Percentiles rank a stretch among this genome's conserved stretches.
phyloP scores from a whole-genome alignment of 148 eudicot genomes.

The Rheum nobile region DNA sequence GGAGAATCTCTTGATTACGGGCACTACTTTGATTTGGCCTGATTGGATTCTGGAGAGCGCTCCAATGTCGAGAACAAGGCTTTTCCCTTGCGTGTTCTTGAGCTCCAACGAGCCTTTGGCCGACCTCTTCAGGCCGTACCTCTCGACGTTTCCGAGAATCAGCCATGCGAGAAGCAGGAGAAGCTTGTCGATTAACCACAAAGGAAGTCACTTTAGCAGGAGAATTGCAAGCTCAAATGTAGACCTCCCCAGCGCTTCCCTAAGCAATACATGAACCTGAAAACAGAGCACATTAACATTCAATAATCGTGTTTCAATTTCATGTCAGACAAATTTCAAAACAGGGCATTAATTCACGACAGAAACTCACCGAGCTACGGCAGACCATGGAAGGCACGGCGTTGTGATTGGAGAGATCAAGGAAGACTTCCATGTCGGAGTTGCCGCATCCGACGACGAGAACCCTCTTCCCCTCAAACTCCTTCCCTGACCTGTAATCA shows the following conservation, averaged over 20 bases:
- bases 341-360: too few relatives aligned
- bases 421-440: conserved; percentile 89
- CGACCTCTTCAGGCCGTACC: conserved; percentile 58
- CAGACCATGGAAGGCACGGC: too few relatives aligned
- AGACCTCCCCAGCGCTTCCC: conserved; percentile 65
- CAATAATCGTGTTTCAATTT: too few relatives aligned
- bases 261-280: conserved; percentile 80
- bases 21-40: too few relatives aligned
- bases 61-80: conserved; percentile 81
- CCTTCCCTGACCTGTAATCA: conserved; percentile 67
- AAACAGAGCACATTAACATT: too few relatives aligned
- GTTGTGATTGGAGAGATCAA: conserved; percentile 69
- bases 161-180: conserved; percentile 57
- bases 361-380: too few relatives aligned
- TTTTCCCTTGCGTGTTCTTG: conserved; percentile 64
- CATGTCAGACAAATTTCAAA: too few relatives aligned
- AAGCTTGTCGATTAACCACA: conserved; percentile 71
- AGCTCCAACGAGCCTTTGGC: conserved; percentile 58
- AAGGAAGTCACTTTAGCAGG: conserved; percentile 72
- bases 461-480: too few relatives aligned
- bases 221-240: conserved; percentile 56
- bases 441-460: conserved; percentile 91
- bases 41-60: too few relatives aligned
- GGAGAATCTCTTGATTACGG: too few relatives aligned
- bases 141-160: conserved; percentile 43